Base-by-base conservation (phyloP, 345 rosid genomes). In the Pistacia integerrima region DNA sequence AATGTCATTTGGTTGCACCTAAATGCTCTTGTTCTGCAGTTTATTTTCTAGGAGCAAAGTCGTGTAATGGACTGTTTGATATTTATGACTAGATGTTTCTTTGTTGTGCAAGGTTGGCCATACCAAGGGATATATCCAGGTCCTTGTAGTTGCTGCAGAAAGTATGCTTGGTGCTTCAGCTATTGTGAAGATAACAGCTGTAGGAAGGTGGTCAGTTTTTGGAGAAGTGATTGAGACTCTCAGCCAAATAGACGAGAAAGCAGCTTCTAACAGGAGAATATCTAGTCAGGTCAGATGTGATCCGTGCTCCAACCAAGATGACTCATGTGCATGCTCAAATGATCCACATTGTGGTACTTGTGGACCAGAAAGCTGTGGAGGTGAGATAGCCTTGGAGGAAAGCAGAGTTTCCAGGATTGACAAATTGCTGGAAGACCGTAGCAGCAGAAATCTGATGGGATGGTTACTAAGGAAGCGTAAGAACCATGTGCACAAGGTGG, bases 181-280 rank as follows among this genome's bases (percentile, higher is more conserved):
- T 38, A 85, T 91, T 52, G 97, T 79, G 69, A 96, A 87, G 92
- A 93, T 93, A 88, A 91, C 97, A 69, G 89, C 98, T 3, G 91
- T 89, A 3, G 98, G 97, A 79, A 89, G 98, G 87, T 96, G 98
- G 99, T 93, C 97, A 13, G 94, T 92, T 72, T 92, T 93, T 20
- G 98, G 94, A 46, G 90, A 93, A 65, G 93, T 92, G 69, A 91
- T 91, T 38, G 90, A 96, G 80, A 80, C 78, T 67, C 67, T 90
- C 51, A 74, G 52, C 82, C 79, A 76, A 74, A 11, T 49, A 66
- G 72, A 78, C 70, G 60, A 58, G 51, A 69, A 78, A 78, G 69
- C 62, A 38, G 72, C 54, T 78, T 69, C 80, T 3, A 16, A 58
- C 74, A 60, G 67, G 73, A 80, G 74, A 51, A 70, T 61, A 28